Evolutionary conservation across 179 eudicot genomes (phyloP), one percentile per base, ranked within the genome.

Genomic region (Camellia oleifera): DNA sequence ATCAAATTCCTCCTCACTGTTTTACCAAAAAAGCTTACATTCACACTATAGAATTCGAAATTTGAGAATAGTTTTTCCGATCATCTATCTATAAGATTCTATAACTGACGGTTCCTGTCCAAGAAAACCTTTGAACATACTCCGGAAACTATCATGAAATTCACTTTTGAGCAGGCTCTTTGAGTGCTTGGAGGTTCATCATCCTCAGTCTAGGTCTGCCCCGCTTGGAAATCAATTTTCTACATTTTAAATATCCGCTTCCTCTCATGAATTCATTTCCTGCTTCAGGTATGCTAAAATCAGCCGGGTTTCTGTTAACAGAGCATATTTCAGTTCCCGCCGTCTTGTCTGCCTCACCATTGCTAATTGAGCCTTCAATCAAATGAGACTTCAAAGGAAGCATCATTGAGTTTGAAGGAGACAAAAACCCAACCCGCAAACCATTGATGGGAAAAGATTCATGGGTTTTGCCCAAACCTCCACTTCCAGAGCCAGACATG

Each of bases 191-290:
- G 48, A 78, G 65, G n/a, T 82, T 71, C 78, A 72, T n/a, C 62
- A 46, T 72, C 65, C 66, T 53, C 73, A 62, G 76, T 72, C 84
- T 77, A 13, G 78, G 78, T 64, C 84, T 72, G 13, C 81, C 78
- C 48, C 73, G 72, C 66, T 61, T 68, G 0, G 76, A 8, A 76
- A 23, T 18, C 54, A 6, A 11, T 69, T 76, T 82, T 48, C 52
- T 69, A 5, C 40, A 15, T 42, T 58, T 78, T 12, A 69, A 42
- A 69, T 78, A 56, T 57, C 42, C 53, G 40, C 64, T 52, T 42
- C 58, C 53, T 53, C 3, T 78, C 54, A 46, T 78, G 75, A 53
- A 78, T 45, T 54, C 67, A 15, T 78, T 69, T 54, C 67, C 75
- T 18, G 66, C 64, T 42, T 69, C 81, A 42, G 75, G 75, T 40